phyloP scores from a whole-genome alignment of 345 rosid genomes.

The Salix dunnii region DNA sequence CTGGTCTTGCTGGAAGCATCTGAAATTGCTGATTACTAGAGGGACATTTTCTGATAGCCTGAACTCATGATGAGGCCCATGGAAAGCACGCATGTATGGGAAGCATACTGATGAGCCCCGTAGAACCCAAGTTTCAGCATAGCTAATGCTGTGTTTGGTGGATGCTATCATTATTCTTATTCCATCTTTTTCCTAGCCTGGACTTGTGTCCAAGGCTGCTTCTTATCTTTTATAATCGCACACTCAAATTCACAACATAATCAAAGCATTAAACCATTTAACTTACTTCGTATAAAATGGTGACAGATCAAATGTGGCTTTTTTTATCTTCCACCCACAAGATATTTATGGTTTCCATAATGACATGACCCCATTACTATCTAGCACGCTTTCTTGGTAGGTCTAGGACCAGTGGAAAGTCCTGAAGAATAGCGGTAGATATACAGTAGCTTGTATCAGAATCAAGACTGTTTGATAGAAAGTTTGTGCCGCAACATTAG shows the following conservation, averaged over 20 bases:
- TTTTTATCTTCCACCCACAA: not conserved
- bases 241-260: not conserved
- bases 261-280: not conserved
- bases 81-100: not conserved
- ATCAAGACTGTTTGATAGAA: not conserved
- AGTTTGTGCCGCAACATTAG: not conserved
- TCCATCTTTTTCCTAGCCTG: not conserved
- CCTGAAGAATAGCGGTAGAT: not conserved
- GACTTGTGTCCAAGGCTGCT: not conserved
- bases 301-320: not conserved
- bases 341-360: not conserved
- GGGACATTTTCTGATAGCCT: not conserved
- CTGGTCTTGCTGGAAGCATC: not conserved
- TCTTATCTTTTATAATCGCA: not conserved
- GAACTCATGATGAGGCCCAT: not conserved
- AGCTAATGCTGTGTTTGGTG: conserved; percentile 6
- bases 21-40: not conserved
- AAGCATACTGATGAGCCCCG: not conserved
- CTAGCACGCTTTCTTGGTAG: not conserved
- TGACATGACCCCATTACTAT: not conserved
- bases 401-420: not conserved
- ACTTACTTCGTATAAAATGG: not conserved
- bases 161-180: not conserved
- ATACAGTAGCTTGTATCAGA: not conserved
- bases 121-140: conserved; percentile 11